phyloP scores from a whole-genome alignment of 2,329 filamentous ascomycete genomes.

The Aspergillus ibericus region DNA sequence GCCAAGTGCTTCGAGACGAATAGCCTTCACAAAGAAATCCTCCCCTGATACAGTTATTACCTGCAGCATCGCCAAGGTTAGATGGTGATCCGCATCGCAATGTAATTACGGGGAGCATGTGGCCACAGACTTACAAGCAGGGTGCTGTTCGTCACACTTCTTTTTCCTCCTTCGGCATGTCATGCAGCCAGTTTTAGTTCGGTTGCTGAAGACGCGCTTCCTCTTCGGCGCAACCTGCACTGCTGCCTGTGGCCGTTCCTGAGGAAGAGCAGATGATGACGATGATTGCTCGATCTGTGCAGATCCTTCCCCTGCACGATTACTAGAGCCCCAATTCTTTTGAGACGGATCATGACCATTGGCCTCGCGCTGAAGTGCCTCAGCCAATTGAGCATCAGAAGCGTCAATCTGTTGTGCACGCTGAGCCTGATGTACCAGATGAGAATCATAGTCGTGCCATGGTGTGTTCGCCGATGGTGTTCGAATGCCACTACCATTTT shows the following conservation, averaged over 20 bases:
- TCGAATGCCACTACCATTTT: constrained; percentile 32
- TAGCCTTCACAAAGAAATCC: constrained; percentile 92
- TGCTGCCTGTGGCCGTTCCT: constrained; percentile 35
- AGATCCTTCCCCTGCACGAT: constrained; percentile 39
- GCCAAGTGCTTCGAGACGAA: constrained; percentile 73
- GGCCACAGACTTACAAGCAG: constrained; percentile 68
- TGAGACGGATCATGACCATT: constrained; percentile 41
- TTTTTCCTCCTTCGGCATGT: constrained; percentile 92
- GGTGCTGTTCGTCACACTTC: constrained; percentile 95
- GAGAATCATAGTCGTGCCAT: constrained; percentile 44
- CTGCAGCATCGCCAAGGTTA: constrained; percentile 44
- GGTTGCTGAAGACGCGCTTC: constrained; percentile 74
- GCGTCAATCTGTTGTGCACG: constrained; percentile 46
- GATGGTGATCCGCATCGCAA: background rate
- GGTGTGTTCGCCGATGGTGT: constrained; percentile 29
- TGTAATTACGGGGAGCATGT: background rate
- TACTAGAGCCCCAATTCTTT: constrained; percentile 32
- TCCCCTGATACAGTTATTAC: constrained; percentile 85
- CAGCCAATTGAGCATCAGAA: constrained; percentile 54
- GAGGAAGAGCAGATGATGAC: constrained; percentile 32
- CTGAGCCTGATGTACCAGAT: constrained; percentile 48
- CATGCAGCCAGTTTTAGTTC: constrained; percentile 93
- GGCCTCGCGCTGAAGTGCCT: constrained; percentile 53
- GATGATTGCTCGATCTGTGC: constrained; percentile 36
- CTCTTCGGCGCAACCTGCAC: constrained; percentile 46